These are phyloP conservation scores for Hypoxylon sp. DNA, from an alignment of 2,329 filamentous ascomycete genomes.

Conservation along the genomic window DNA sequence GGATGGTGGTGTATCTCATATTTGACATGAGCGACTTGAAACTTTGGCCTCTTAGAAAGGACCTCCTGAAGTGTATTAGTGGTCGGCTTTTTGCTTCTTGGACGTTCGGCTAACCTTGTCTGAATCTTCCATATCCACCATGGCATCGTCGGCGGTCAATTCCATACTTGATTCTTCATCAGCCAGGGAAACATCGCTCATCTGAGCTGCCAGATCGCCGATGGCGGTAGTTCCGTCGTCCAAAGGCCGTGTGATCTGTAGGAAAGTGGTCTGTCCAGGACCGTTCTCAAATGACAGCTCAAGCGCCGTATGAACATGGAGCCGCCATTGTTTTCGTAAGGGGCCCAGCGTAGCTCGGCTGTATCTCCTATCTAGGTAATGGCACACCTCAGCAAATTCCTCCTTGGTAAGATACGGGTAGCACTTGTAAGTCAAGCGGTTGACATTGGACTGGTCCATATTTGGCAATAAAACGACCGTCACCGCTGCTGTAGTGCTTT, in stretches of 20 bases:
- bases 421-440: slow-evolving; percentile 60
- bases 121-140: slow-evolving; percentile 66
- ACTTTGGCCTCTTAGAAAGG: slow-evolving; percentile 54
- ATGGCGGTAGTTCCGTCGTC: slow-evolving; percentile 60
- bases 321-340: slow-evolving; percentile 68
- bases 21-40: slow-evolving; percentile 66
- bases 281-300: slow-evolving; percentile 61
- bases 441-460: slow-evolving; percentile 30
- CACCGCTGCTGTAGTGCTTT: slow-evolving; percentile 7
- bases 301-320: slow-evolving; percentile 67
- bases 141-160: slow-evolving; percentile 59
- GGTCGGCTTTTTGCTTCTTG: background rate
- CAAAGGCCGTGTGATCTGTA: slow-evolving; percentile 71
- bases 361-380: slow-evolving; percentile 72
- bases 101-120: slow-evolving; percentile 62
- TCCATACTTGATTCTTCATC: slow-evolving; percentile 31
- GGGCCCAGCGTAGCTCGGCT: slow-evolving; percentile 70
- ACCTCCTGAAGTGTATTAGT: slow-evolving; percentile 57
- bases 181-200: slow-evolving; percentile 64
- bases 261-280: slow-evolving; percentile 65
- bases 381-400: slow-evolving; percentile 77
- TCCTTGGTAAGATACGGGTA: slow-evolving; percentile 74
- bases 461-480: background rate
- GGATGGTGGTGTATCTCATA: slow-evolving; percentile 84
- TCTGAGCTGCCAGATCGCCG: slow-evolving; percentile 62